phyloP scores from a whole-genome alignment of 1,139 yeast genomes.

The Zygoascus hellenicus region DNA sequence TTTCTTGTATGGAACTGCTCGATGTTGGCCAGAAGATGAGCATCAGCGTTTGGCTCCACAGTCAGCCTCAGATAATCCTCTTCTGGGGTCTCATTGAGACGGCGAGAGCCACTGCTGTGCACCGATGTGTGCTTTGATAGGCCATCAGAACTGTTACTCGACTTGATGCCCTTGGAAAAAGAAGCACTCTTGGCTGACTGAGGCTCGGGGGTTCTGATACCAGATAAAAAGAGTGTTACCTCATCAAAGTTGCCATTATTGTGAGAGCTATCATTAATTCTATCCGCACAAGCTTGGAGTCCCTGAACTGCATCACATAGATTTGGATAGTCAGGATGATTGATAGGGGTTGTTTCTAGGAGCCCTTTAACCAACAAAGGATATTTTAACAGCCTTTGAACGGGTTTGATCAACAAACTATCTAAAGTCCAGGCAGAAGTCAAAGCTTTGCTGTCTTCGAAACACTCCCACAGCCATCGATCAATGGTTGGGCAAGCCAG shows the following conservation, averaged over 20 bases:
- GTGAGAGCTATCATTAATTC: constrained; percentile 24
- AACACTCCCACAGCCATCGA: constrained; percentile 31
- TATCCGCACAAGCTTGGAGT: constrained; percentile 27
- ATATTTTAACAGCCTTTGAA: constrained; percentile 39
- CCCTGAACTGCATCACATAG: constrained; percentile 27
- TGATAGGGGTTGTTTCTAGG: constrained; percentile 26
- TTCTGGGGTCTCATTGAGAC: neutral
- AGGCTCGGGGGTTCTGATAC: neutral
- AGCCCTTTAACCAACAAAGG: constrained; percentile 34
- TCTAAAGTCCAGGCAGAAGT: constrained; percentile 41
- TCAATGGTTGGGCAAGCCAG: constrained; percentile 29
- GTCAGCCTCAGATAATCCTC: constrained; percentile 12
- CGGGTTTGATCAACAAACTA: constrained; percentile 39
- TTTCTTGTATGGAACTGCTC: constrained; percentile 20
- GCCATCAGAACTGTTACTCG: neutral
- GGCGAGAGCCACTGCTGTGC: neutral
- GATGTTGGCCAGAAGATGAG: constrained; percentile 19
- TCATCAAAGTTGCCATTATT: constrained; percentile 9
- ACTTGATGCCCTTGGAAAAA: neutral
- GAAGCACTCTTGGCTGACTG: neutral
- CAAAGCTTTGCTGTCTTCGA: constrained; percentile 22
- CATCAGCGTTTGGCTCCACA: constrained; percentile 22
- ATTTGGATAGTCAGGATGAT: constrained; percentile 31
- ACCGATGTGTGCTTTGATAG: neutral
- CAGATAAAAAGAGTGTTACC: neutral